Percentiles rank a stretch among this genome's conserved stretches.
phyloP scores from a whole-genome alignment of 495 filamentous ascomycete species.

The Neohortaea acidophila region DNA sequence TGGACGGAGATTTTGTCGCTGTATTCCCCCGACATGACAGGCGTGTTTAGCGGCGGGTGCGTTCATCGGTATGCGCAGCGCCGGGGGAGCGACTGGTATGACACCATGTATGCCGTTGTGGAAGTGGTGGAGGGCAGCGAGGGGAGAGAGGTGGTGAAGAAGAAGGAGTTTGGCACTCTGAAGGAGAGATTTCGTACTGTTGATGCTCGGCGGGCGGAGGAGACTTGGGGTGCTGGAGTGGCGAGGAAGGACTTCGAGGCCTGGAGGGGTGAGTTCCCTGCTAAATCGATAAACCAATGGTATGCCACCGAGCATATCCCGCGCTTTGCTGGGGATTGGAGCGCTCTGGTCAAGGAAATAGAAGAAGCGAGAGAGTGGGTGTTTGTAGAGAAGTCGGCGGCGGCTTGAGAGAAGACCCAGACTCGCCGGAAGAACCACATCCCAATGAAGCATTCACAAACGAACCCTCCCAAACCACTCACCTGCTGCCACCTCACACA shows the following conservation, averaged over 20 bases:
- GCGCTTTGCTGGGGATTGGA: no score
- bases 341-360: no score
- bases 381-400: no score
- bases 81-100: neutral
- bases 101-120: no score
- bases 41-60: constrained; percentile 5
- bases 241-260: constrained; percentile 7
- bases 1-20: constrained; percentile 6
- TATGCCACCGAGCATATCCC: neutral
- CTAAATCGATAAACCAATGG: neutral
- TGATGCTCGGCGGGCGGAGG: neutral
- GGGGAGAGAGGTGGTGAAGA: neutral
- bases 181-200: neutral
- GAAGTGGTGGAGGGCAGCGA: neutral
- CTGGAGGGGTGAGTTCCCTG: constrained; percentile 6
- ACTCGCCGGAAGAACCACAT: no score
- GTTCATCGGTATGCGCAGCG: neutral
- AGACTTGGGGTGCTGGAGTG: neutral
- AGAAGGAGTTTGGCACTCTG: constrained; percentile 2
- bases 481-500: no score
- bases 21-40: constrained; percentile 9
- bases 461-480: no score
- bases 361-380: no score
- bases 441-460: no score
- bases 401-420: no score